phyloP scores from a whole-genome alignment of 305 asterid genomes.

The Andrographis paniculata region DNA sequence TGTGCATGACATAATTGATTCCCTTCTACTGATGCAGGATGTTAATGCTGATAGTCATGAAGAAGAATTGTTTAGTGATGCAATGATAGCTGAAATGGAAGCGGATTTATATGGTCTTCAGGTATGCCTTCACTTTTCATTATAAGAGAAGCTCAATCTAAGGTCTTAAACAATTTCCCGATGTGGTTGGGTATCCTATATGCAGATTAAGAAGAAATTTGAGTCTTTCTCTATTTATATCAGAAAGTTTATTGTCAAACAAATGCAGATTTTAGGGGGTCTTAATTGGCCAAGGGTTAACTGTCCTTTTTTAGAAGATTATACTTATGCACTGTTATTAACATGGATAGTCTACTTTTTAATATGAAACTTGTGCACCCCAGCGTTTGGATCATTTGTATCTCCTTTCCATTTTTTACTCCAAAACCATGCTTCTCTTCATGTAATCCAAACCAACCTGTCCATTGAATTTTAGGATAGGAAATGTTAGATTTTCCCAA shows the following conservation, averaged over 20 bases:
- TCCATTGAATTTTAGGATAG: not conserved
- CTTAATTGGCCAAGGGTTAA: not conserved
- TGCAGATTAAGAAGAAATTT: not conserved
- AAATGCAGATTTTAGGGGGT: not conserved
- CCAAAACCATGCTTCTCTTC: not conserved
- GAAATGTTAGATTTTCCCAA: not conserved
- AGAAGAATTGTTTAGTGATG: constrained; percentile 51
- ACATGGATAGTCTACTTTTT: not conserved
- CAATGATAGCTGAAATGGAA: constrained; percentile 77
- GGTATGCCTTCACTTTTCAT: constrained; percentile 25
- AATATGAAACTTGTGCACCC: not conserved
- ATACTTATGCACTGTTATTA: not conserved
- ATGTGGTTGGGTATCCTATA: not conserved
- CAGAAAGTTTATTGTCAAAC: not conserved
- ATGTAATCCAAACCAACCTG: not conserved
- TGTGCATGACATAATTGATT: constrained; percentile 18
- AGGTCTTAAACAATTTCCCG: not conserved
- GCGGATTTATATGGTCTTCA: constrained; percentile 73
- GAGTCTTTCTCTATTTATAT: not conserved
- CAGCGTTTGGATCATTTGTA: not conserved
- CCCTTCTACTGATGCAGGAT: constrained; percentile 18
- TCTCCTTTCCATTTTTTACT: not conserved
- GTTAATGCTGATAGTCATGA: constrained; percentile 22
- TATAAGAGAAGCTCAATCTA: not conserved
- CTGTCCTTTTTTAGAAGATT: not conserved